Evolutionary conservation across 2,329 filamentous ascomycete species (phyloP).

Genomic region (Colletotrichum kahawae): DNA sequence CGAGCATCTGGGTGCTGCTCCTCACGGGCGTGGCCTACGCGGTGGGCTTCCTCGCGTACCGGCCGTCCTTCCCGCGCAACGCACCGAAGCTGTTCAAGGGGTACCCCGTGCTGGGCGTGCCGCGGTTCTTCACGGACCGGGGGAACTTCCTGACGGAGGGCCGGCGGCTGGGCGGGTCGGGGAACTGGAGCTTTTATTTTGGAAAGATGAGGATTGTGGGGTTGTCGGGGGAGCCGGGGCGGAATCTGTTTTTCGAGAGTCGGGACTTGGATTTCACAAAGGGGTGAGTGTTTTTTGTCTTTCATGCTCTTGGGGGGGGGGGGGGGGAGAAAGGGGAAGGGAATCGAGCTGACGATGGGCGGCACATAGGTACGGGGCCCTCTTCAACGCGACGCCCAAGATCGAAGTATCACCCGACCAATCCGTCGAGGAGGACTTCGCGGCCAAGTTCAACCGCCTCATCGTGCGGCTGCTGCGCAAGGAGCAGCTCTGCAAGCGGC

Average conservation of each 20-base stretch:
- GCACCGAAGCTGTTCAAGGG: constrained; percentile 29
- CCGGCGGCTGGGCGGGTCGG: constrained; percentile 33
- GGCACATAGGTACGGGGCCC: constrained; percentile 28
- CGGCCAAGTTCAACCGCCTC: constrained; percentile 29
- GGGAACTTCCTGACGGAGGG: constrained; percentile 47
- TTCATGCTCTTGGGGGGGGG: not conserved
- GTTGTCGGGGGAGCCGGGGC: constrained; percentile 44
- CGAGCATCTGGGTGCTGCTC: constrained; percentile 23
- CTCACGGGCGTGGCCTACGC: constrained; percentile 14
- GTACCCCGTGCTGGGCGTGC: constrained; percentile 47
- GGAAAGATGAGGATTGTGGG: constrained; percentile 49
- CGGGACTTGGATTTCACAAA: constrained; percentile 46
- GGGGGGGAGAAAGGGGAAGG: not conserved
- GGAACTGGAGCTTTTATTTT: constrained; percentile 54
- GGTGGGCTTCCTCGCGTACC: constrained; percentile 13
- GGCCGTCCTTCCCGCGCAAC: constrained; percentile 26
- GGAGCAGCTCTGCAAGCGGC: constrained; percentile 39
- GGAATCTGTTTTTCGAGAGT: constrained; percentile 50
- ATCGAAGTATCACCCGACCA: constrained; percentile 15
- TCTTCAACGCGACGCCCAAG: constrained; percentile 34
- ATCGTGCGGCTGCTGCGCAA: constrained; percentile 40
- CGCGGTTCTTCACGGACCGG: constrained; percentile 50
- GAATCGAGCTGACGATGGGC: not conserved
- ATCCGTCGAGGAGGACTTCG: constrained; percentile 23
- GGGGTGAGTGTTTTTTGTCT: constrained; percentile 34